Percentiles rank a stretch among this genome's conserved stretches.
phyloP scores from a whole-genome alignment of 257 asterid genomes.

The Nicotiana attenuata region DNA sequence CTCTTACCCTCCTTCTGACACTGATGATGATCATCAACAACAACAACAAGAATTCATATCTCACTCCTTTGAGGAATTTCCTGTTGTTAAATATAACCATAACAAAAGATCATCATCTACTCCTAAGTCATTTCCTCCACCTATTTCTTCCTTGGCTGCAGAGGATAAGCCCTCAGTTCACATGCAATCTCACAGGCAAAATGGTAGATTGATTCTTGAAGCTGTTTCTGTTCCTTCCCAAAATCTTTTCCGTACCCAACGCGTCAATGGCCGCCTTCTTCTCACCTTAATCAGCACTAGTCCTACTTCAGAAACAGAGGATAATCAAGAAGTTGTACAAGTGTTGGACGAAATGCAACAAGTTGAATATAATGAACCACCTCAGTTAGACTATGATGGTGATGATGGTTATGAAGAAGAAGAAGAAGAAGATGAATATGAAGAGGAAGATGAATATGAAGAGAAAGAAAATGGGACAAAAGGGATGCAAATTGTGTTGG shows the following conservation, averaged over 20 bases:
- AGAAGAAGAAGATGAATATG: background rate
- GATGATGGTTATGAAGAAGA: background rate
- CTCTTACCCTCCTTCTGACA: conserved; percentile 26
- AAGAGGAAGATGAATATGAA: conserved; percentile 6
- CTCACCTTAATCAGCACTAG: conserved; percentile 30
- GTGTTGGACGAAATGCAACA: conserved; percentile 28
- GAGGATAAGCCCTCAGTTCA: conserved; percentile 43
- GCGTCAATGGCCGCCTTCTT: conserved; percentile 65
- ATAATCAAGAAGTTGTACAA: background rate
- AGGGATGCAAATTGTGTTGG: conserved; percentile 9
- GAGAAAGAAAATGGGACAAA: conserved; percentile 7
- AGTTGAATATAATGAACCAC: background rate
- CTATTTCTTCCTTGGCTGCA: conserved; percentile 51
- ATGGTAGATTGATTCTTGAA: conserved; percentile 73
- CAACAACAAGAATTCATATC: background rate
- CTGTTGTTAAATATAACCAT: conserved; percentile 30
- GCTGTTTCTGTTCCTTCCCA: conserved; percentile 61
- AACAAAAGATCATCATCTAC: conserved; percentile 27
- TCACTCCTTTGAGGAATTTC: conserved; percentile 25
- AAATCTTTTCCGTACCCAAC: conserved; percentile 49
- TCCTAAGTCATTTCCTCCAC: conserved; percentile 65
- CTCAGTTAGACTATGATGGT: background rate
- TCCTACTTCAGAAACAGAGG: background rate
- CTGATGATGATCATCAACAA: background rate
- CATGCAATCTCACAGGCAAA: conserved; percentile 53